phyloP scores from a whole-genome alignment of 768 basidiomycete species.

The Scleroderma bovista region DNA sequence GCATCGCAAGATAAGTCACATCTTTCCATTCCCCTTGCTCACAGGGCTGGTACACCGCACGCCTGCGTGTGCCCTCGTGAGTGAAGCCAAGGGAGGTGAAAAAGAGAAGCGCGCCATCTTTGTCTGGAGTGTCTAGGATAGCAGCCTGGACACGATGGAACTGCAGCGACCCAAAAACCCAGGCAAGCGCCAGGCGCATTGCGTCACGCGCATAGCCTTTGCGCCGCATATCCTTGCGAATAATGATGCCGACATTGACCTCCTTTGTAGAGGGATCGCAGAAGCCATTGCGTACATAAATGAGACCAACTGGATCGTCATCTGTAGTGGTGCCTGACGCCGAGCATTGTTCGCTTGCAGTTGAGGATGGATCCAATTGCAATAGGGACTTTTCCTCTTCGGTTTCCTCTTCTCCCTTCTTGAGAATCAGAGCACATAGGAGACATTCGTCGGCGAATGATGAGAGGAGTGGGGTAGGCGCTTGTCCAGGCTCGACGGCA shows the following conservation, averaged over 20 bases:
- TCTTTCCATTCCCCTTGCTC: conserved; percentile 49
- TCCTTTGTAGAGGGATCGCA: conserved; percentile 31
- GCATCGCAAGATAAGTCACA: conserved; percentile 52
- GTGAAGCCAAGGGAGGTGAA: conserved; percentile 49
- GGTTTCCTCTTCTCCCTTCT: neutral
- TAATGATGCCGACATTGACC: conserved; percentile 51
- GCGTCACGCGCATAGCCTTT: conserved; percentile 44
- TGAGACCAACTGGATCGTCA: conserved; percentile 12
- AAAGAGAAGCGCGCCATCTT: conserved; percentile 39
- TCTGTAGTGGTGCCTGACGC: neutral
- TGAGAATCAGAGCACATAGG: conserved; percentile 19
- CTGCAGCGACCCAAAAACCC: conserved; percentile 37
- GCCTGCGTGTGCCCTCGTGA: conserved; percentile 59
- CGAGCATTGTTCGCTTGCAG: rapidly evolving
- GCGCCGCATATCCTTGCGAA: conserved; percentile 32
- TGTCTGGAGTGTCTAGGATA: conserved; percentile 40
- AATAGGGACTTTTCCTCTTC: neutral
- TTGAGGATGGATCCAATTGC: neutral
- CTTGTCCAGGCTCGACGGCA: conserved; percentile 25
- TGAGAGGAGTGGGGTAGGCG: conserved; percentile 12
- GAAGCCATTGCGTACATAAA: conserved; percentile 22
- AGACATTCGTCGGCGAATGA: conserved; percentile 28
- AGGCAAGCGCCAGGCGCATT: conserved; percentile 37
- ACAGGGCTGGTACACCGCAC: conserved; percentile 42
- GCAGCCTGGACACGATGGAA: conserved; percentile 35